Percentiles rank a stretch among this genome's conserved stretches.
Evolutionary conservation across 495 filamentous ascomycete genomes (phyloP).

Genomic region (Jackrogersella multiformis): DNA sequence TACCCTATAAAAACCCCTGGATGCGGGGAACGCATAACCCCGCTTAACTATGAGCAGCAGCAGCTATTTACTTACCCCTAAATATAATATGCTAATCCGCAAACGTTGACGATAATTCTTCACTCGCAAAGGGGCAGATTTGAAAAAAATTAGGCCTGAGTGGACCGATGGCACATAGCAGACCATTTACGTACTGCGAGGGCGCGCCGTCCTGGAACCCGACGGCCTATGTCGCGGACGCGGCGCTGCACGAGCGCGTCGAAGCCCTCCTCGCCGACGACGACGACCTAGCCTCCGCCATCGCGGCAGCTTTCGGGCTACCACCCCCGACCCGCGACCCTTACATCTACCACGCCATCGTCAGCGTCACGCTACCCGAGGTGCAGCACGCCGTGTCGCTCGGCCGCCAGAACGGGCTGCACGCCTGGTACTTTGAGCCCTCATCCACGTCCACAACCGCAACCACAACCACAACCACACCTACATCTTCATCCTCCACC

Average conservation of each 20-base stretch:
- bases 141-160: background rate
- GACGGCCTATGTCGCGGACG: slow-evolving; percentile 35
- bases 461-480: slow-evolving; percentile 29
- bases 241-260: slow-evolving; percentile 39
- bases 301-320: slow-evolving; percentile 62
- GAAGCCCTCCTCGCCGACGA: slow-evolving; percentile 46
- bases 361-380: slow-evolving; percentile 59
- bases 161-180: slow-evolving; percentile 31
- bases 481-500: too few species aligned
- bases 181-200: slow-evolving; percentile 40
- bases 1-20: slow-evolving; percentile 32
- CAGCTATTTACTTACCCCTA: too few species aligned
- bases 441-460: slow-evolving; percentile 43
- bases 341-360: slow-evolving; percentile 68
- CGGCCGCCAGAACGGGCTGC: slow-evolving; percentile 54
- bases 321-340: slow-evolving; percentile 50
- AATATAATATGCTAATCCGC: too few species aligned
- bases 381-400: slow-evolving; percentile 61
- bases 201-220: slow-evolving; percentile 43
- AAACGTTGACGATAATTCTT: background rate
- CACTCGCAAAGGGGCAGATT: background rate
- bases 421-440: slow-evolving; percentile 56
- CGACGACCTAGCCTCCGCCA: slow-evolving; percentile 59
- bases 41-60: too few species aligned
- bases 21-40: slow-evolving; percentile 31